Evolutionary conservation across 139 green algal genomes (phyloP).

Genomic region (Chlamydomonas sp.): DNA sequence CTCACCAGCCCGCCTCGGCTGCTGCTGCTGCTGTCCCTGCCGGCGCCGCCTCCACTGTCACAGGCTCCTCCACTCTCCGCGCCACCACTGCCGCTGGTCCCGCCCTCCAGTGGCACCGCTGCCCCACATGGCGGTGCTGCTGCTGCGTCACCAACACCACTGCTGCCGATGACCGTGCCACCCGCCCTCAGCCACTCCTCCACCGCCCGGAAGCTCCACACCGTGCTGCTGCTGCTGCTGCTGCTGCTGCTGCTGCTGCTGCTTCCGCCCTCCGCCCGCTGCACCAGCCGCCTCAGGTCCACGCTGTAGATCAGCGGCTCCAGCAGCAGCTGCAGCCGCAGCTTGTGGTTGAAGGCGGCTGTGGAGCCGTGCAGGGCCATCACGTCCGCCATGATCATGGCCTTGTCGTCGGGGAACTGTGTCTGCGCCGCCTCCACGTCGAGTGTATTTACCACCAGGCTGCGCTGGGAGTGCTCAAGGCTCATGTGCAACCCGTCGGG

Average conservation of each 20-base stretch:
- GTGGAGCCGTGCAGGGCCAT: not conserved
- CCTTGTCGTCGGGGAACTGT: slow-evolving; percentile 17
- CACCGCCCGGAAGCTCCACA: not conserved
- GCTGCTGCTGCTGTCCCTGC: not conserved
- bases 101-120: too few relatives aligned
- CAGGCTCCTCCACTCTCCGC: not conserved
- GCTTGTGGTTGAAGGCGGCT: slow-evolving; percentile 15
- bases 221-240: too few relatives aligned
- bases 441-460: not conserved
- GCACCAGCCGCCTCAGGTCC: slow-evolving; percentile 11
- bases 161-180: not conserved
- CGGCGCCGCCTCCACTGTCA: not conserved
- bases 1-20: not conserved
- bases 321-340: slow-evolving; percentile 40
- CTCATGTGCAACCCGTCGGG: slow-evolving; percentile 32
- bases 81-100: not conserved
- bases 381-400: slow-evolving; percentile 13
- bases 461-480: slow-evolving; percentile 2
- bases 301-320: slow-evolving; percentile 41
- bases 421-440: slow-evolving; percentile 6
- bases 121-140: not conserved
- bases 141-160: not conserved
- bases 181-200: not conserved
- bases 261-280: too few relatives aligned
- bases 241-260: too few relatives aligned